Evolutionary conservation across 2,329 filamentous ascomycete species (phyloP), one percentile per base, ranked within the genome.

Genomic region (Shiraia bambusicola): DNA sequence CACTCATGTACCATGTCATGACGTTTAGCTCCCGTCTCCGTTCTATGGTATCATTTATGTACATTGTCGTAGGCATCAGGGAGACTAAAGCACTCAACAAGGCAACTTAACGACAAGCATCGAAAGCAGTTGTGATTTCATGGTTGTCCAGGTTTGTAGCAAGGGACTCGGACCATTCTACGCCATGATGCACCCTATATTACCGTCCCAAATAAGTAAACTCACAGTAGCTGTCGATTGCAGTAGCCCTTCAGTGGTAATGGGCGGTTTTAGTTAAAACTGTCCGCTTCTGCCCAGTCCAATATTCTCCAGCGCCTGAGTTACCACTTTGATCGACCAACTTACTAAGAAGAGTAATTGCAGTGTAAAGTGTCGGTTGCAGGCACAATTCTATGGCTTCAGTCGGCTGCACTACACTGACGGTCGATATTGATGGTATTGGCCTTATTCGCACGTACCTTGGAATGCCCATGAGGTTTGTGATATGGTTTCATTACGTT

Each of bases 241-340:
- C 28, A 35, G 47, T 36, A 41, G 3, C 32, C 47, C 34, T 37
- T 43, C 34, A 24, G 34, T 37, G 43, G 43, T 40, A 40, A 31
- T 28, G 34, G 16, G 28, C 17, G 25, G 34, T 34, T 31, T 11
- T 32, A 32, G 28, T 34, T 43, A 39, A 40, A 34, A 47, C 34
- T 34, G 27, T 32, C 40, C 19, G 19, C 19, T 22, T 22, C 19
- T 22, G 19, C 19, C 19, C 19, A 22, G 8, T 5, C 8, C 19
- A 22, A 5, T 8, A 8, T 22, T 4, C 8, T 8, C 19, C 19
- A 22, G 19, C 19, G 19, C 4, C 8, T 22, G 19, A 22, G 19
- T 22, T 22, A 4, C 19, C 19, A 22, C 4, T 5, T 8, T 22
- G 19, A 22, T 22, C 19, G 8, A 22, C 19, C 19, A 22, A 22